A percentile compares a stretch with the other conserved stretches of the same genome.
Conservation (phyloP, 2,329 filamentous ascomycete species). For the Phyllosticta citribraziliensis region DNA sequence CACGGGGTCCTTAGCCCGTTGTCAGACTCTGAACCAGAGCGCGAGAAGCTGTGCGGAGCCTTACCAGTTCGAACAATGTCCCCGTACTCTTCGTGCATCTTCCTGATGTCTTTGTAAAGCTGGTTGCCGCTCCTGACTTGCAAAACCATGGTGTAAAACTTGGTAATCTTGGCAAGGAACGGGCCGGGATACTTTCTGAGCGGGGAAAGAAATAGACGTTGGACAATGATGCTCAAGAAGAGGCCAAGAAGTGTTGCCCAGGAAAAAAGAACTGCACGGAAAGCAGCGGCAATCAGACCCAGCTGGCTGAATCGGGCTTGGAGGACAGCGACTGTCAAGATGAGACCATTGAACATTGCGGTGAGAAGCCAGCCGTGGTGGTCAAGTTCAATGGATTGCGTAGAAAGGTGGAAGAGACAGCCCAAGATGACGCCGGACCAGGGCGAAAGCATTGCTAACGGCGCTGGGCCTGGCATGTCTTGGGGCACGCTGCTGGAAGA, state of each 20-base stretch:
- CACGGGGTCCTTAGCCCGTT: conserved; percentile 13
- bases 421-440: neutral
- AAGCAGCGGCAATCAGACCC: neutral
- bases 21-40: neutral
- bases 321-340: neutral
- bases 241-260: conserved; percentile 11
- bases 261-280: neutral
- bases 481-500: neutral
- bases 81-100: conserved; percentile 5
- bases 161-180: neutral
- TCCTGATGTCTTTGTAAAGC: conserved; percentile 4
- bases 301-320: neutral
- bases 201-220: conserved; percentile 33
- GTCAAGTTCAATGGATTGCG: conserved; percentile 1
- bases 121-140: neutral
- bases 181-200: conserved; percentile 18
- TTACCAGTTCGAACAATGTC: conserved; percentile 14
- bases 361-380: neutral
- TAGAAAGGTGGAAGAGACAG: neutral
- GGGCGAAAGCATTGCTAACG: neutral
- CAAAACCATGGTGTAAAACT: conserved; percentile 1
- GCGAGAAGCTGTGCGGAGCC: neutral
- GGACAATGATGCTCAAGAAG: conserved; percentile 26
- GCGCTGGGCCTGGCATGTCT: too few relatives aligned
- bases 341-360: neutral